Evolutionary conservation across 306 rosid species (phyloP), one percentile per base, ranked within the genome.

Genomic region (Dryas alaskensis): DNA sequence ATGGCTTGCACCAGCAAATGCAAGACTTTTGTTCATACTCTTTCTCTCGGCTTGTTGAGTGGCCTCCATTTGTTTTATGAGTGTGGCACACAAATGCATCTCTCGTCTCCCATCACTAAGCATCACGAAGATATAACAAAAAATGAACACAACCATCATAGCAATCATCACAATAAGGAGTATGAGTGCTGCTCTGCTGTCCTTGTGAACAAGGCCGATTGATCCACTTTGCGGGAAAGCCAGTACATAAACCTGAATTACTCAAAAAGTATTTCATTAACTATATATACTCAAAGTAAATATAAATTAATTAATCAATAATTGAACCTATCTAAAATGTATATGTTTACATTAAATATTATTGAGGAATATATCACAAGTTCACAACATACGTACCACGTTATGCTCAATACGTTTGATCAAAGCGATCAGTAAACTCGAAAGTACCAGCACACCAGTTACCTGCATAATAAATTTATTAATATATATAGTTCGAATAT

Each of bases 31-130:
- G 31, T 91, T 89, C 84, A 80, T 82, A 61, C 87, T 88, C 73
- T 86, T 92, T 73, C 87, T 73, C 86, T 88, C 96, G 4, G 97
- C 96, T 70, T 88, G 90, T 72, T 88, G 83, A 0, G 90, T 92
- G 19, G 90, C 85, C 81, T 89, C 96, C 84, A 67, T 73, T 60
- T 92, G 90, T 75, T 84, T 81, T 57, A 89, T 86, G 19, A 92
- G 89, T 27, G 87, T 79, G 1, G 83, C 75, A 70, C 88, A 79
- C 74, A 89, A 80, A 27, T 80, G 76, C 89, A 84, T 87, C 85
- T 92, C 95, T 80, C 82, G 25, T 66, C 53, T 78, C 16, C 70
- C 59, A 4, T 66, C 69, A 73, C 54, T 83, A 0, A 27, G 22
- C 63, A 71, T 76, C 50, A 69, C 31, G 25, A 65, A 69, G 65